phyloP scores from a whole-genome alignment of 2,329 filamentous ascomycete species.

The Cladophialophora psammophila region DNA sequence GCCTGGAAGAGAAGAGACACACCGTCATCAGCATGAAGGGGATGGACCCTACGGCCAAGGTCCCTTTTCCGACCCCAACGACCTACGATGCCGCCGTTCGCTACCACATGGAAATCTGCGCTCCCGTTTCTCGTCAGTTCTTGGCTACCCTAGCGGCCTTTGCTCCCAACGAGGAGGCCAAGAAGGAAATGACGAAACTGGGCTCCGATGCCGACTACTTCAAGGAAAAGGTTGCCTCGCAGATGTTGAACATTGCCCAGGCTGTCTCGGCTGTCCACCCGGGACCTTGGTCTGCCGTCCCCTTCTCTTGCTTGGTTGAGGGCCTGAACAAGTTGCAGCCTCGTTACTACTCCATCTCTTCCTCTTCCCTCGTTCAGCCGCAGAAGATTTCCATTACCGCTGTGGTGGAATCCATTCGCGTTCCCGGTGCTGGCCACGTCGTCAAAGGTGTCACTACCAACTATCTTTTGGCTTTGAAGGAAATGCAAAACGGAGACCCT shows the following conservation, averaged over 20 bases:
- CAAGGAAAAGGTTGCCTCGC: slow-evolving; percentile 79
- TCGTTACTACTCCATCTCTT: slow-evolving; percentile 99
- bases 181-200: slow-evolving; percentile 86
- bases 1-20: slow-evolving; percentile 77
- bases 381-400: slow-evolving; percentile 95
- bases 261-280: slow-evolving; percentile 76
- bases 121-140: slow-evolving; percentile 95
- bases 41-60: slow-evolving; percentile 92
- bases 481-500: slow-evolving; percentile 92
- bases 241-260: slow-evolving; percentile 89
- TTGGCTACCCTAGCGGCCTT: slow-evolving; percentile 86
- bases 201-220: slow-evolving; percentile 96
- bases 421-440: slow-evolving; percentile 77
- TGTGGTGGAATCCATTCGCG: slow-evolving; percentile 82
- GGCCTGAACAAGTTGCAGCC: slow-evolving; percentile 93
- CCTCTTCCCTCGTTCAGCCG: slow-evolving; percentile 91
- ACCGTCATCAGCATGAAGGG: slow-evolving; percentile 87
- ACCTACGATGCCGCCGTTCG: slow-evolving; percentile 92
- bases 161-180: slow-evolving; percentile 81
- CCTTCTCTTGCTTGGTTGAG: slow-evolving; percentile 95
- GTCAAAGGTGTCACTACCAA: slow-evolving; percentile 97
- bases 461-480: slow-evolving; percentile 91
- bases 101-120: slow-evolving; percentile 97
- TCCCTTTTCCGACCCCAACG: slow-evolving; percentile 95
- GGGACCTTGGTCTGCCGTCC: slow-evolving; percentile 80